Evolutionary conservation across 2,329 filamentous ascomycete species (phyloP), one percentile per base, ranked within the genome.

Genomic region (Penicillium nordicum): DNA sequence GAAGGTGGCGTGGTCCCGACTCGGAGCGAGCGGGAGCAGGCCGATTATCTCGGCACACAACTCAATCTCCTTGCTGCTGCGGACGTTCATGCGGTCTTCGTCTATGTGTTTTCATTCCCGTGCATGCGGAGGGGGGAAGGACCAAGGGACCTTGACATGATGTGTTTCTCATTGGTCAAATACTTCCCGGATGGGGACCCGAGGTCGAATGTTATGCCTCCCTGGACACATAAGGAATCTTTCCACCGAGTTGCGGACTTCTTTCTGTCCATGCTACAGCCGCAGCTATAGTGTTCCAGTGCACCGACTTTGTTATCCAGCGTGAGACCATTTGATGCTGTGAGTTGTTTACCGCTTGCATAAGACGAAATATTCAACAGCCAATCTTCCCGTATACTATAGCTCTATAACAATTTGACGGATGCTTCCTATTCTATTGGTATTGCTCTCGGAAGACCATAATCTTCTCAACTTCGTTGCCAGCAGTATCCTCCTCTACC

Each of bases 391-490:
- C 29, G 1, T 30, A 30, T 12, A 30, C 29, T 30, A 30, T 30
- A 30, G 29, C 12, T 30, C 29, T 30, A 5, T 30, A 30, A 5
- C 11, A 12, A 32, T 6, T 12, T 32, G 11, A 32, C 11, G 12
- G 4, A 3, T 32, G 30, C 30, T 6, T 32, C 30, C 5, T 16
- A 36, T n/a, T 36, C 27, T 41, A 42, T 32, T 30, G 4, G 32
- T 77, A 76, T 43, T 75, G 70, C 30, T 74, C 74, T 53, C 68
- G 70, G 54, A 78, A 79, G 1, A 78, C 76, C 75, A 78, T 78
- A 14, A 78, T 70, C 46, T 63, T 68, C 59, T 77, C 74, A 23
- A 63, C 50, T 12, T 74, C 70, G 34, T 62, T 61, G 5, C 68
- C 70, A 61, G 67, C 50, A 11, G 53, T 62, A 23, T 69, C 67